Conservation (phyloP, 1,284 basidiomycete species). For the Moesziomyces parantarcticus region DNA sequence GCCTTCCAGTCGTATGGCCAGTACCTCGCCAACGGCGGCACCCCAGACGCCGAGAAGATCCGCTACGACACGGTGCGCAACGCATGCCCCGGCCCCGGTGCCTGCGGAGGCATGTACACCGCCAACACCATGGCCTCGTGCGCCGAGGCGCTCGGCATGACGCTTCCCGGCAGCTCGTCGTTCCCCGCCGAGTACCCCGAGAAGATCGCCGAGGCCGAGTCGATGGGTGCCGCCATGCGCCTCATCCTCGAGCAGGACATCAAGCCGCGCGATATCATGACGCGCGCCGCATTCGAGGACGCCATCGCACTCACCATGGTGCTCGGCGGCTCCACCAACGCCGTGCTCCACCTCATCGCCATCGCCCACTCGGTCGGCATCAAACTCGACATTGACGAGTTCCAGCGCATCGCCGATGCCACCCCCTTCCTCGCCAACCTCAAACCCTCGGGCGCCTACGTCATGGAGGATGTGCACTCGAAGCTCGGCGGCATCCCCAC, state of each 20-base stretch:
- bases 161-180: slow-evolving; percentile 62
- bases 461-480: slow-evolving; percentile 67
- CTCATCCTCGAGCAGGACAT: slow-evolving; percentile 66
- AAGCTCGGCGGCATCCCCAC: slow-evolving; percentile 63
- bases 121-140: slow-evolving; percentile 68
- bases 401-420: slow-evolving; percentile 63
- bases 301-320: slow-evolving; percentile 67
- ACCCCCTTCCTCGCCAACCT: slow-evolving; percentile 67
- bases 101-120: slow-evolving; percentile 68
- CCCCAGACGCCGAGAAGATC: slow-evolving; percentile 62
- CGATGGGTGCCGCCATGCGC: slow-evolving; percentile 60
- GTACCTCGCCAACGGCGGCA: slow-evolving; percentile 63
- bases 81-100: slow-evolving; percentile 65
- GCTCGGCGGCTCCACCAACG: slow-evolving; percentile 65
- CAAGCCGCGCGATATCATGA: slow-evolving; percentile 66
- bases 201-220: slow-evolving; percentile 63
- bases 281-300: slow-evolving; percentile 60
- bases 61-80: slow-evolving; percentile 64
- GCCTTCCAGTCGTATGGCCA: slow-evolving; percentile 67
- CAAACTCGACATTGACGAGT: slow-evolving; percentile 63
- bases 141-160: slow-evolving; percentile 66
- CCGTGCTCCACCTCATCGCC: slow-evolving; percentile 65
- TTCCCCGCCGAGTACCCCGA: slow-evolving; percentile 66
- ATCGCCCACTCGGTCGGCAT: slow-evolving; percentile 65
- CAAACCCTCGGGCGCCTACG: slow-evolving; percentile 67